Evolutionary conservation across 495 filamentous ascomycete genomes (phyloP), one percentile per base, ranked within the genome.

Genomic region (Xylaria palmicola): DNA sequence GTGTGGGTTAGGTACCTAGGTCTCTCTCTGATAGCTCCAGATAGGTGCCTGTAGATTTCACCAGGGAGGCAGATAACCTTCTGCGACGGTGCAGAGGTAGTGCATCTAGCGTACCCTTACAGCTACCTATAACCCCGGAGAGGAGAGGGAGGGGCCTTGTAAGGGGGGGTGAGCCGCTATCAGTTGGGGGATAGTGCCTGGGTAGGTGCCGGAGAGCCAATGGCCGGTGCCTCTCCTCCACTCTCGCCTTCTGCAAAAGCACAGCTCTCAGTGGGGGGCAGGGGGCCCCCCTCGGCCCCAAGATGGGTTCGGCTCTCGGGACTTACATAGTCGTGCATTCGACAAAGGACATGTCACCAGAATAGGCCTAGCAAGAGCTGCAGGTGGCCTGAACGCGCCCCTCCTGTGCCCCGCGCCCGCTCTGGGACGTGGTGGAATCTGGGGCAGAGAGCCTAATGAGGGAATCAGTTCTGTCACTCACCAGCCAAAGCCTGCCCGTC

Each of bases 231-330:
- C 30, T 5, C n/a, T 37, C 4, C 9, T 29, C n/a, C 7, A 22
- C 41, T 54, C 24, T 54, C 51, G 41, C 51, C 51, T 54, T 54
- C 51, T 54, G 34, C 9, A 48, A 48, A 27, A 34, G 48, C 48
- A 51, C 48, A 32, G 7, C 29, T 34, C 48, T 34, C 6, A 9
- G 29, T 34, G 48, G 48, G 29, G 48, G 48, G n/a, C n/a, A 51
- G 48, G 6, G 26, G 48, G 29, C 4, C 4, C 8, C 6, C 6
- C 12, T 19, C 27, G 51, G 17, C 48, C 32, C 9, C 37, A 36
- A 54, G 32, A 34, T 6, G 10, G 32, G 32, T 5, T 34, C 6
- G 32, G 32, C 10, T 34, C 5, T 5, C 32, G 32, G 10, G 32
- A 34, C 32, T 10, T 34, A 34, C 32, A n/a, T n/a, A n/a, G n/a